Evolutionary conservation across 2,329 filamentous ascomycete genomes (phyloP).

Genomic region (Fusarium graminum): DNA sequence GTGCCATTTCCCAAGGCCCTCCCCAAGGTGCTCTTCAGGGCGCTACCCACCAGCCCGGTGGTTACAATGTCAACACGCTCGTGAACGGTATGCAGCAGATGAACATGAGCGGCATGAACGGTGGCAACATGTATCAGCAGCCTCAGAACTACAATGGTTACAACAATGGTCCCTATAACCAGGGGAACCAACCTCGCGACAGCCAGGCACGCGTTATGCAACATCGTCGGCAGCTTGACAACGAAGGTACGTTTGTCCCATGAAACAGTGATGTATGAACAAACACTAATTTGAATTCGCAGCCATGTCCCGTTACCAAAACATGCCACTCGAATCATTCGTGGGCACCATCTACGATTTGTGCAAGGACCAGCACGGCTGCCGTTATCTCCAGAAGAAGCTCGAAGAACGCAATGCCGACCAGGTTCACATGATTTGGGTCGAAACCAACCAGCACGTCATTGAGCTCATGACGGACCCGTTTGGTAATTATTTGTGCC

Average conservation of each 20-base stretch:
- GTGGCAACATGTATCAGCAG: slow-evolving; percentile 63
- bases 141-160: slow-evolving; percentile 71
- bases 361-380: slow-evolving; percentile 98
- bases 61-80: slow-evolving; percentile 63
- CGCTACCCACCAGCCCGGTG: slow-evolving; percentile 45
- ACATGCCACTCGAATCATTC: slow-evolving; percentile 84
- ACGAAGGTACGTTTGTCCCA: slow-evolving; percentile 67
- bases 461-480: slow-evolving; percentile 99
- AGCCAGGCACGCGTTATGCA: slow-evolving; percentile 82
- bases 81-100: slow-evolving; percentile 77
- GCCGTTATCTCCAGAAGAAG: slow-evolving; percentile 96
- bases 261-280: background rate
- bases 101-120: slow-evolving; percentile 63
- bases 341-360: slow-evolving; percentile 86
- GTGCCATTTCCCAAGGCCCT: slow-evolving; percentile 23
- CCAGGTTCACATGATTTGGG: slow-evolving; percentile 91
- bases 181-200: slow-evolving; percentile 72
- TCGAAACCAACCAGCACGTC: slow-evolving; percentile 92
- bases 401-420: slow-evolving; percentile 89
- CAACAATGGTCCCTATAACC: slow-evolving; percentile 62
- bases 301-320: slow-evolving; percentile 85
- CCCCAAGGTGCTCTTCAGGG: slow-evolving; percentile 35
- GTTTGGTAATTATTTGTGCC: slow-evolving; percentile 98
- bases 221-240: slow-evolving; percentile 79
- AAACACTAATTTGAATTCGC: slow-evolving; percentile 48